These are phyloP conservation scores for Cyclotella kingstonii DNA, from an alignment of 108 stramenopile genomes.

Conservation along the genomic window DNA sequence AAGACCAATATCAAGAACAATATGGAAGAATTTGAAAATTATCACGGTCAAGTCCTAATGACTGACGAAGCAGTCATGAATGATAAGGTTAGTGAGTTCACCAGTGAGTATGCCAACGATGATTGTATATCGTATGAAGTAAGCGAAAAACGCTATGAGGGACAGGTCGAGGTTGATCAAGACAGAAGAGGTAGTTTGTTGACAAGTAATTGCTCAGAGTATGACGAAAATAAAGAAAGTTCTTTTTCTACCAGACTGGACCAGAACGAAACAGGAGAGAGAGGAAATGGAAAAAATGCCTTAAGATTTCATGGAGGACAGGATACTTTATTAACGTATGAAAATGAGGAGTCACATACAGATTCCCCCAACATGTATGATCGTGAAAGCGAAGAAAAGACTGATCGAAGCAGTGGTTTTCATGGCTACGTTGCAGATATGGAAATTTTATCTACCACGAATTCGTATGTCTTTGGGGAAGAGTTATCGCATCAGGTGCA, in stretches of 20 bases:
- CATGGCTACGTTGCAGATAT: no score
- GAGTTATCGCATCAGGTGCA: no score
- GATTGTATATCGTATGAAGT: background rate
- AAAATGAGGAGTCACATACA: no score
- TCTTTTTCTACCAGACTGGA: background rate
- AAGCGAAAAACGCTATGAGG: background rate
- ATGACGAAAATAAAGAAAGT: slow-evolving; percentile 5
- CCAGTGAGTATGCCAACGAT: background rate
- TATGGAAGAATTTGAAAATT: background rate
- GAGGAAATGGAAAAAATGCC: no score
- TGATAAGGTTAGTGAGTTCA: background rate
- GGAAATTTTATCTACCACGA: no score
- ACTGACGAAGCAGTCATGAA: background rate
- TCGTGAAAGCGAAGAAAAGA: no score
- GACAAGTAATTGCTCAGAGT: background rate
- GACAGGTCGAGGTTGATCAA: background rate
- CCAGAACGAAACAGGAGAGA: no score
- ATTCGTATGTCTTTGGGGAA: no score
- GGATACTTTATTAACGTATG: no score
- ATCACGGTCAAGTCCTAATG: background rate
- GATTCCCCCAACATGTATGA: no score
- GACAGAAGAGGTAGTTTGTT: background rate
- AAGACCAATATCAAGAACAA: background rate
- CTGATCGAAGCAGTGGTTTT: no score
- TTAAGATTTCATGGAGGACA: no score